A percentile compares a stretch with the other conserved stretches of the same genome.
Conservation (phyloP, 2,329 filamentous ascomycete genomes). For the Spiromastix sp. region DNA sequence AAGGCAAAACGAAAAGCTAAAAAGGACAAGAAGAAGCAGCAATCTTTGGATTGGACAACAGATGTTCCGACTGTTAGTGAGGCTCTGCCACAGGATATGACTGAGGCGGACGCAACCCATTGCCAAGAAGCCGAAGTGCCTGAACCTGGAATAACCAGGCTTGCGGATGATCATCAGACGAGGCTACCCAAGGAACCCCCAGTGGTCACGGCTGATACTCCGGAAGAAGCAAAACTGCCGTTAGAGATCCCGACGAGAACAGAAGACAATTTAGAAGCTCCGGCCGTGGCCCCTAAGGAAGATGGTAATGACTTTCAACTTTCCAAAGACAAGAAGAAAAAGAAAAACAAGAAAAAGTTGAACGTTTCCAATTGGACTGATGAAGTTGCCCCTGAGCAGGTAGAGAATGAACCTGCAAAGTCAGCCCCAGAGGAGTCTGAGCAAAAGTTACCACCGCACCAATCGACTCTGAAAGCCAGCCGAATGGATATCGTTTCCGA, state of each 20-base stretch:
- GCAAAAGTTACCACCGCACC: constrained; percentile 1
- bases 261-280: constrained; percentile 19
- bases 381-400: constrained; percentile 34
- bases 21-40: constrained; percentile 32
- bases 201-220: too few relatives aligned
- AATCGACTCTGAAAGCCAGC: constrained; percentile 1
- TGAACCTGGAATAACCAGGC: neutral
- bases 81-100: neutral
- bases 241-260: too few relatives aligned
- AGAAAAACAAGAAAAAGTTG: constrained; percentile 24
- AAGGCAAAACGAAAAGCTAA: constrained; percentile 39
- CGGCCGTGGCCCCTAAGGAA: constrained; percentile 22
- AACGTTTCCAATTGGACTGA: constrained; percentile 34
- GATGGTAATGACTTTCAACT: constrained; percentile 37
- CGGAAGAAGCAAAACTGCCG: neutral
- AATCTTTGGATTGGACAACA: constrained; percentile 8
- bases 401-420: constrained; percentile 29
- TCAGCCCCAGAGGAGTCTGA: constrained; percentile 1
- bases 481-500: neutral
- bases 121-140: neutral
- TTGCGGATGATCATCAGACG: neutral
- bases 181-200: neutral
- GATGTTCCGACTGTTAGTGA: neutral
- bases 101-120: neutral
- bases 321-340: constrained; percentile 28